These are phyloP conservation scores for Angomonas deanei DNA, from an alignment of 208 protist genomes.

Conservation along the genomic window DNA sequence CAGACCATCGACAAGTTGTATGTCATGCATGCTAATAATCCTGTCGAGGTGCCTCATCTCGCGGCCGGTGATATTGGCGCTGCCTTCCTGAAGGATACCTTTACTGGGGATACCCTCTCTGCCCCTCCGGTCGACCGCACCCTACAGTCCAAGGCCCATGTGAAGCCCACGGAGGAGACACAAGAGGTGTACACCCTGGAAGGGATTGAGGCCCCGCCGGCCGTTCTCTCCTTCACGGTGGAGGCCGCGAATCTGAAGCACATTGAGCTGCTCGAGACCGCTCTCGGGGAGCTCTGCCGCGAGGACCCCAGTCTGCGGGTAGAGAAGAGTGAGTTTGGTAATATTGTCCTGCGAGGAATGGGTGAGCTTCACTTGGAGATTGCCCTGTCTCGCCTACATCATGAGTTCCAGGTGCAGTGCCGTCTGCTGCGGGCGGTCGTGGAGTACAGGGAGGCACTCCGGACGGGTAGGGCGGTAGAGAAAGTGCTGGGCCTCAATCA, in stretches of 20 bases:
- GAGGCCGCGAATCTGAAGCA: slow-evolving; percentile 85
- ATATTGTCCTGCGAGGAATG: slow-evolving; percentile 95
- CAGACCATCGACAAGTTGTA: slow-evolving; percentile 78
- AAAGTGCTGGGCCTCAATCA: slow-evolving; percentile 30
- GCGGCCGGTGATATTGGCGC: slow-evolving; percentile 77
- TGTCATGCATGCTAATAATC: slow-evolving; percentile 85
- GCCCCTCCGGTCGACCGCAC: slow-evolving; percentile 27
- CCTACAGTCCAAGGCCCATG: slow-evolving; percentile 21
- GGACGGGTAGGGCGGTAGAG: slow-evolving; percentile 10
- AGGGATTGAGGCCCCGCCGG: slow-evolving; percentile 90
- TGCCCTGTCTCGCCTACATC: slow-evolving; percentile 88
- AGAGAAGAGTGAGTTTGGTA: slow-evolving; percentile 75
- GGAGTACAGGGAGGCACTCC: slow-evolving; percentile 79
- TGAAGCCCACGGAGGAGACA: slow-evolving; percentile 17
- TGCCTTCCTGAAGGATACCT: slow-evolving; percentile 55
- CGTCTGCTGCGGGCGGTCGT: slow-evolving; percentile 82
- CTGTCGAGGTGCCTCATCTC: slow-evolving; percentile 67
- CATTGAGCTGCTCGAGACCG: slow-evolving; percentile 83
- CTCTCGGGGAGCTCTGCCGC: slow-evolving; percentile 86
- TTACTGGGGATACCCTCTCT: slow-evolving; percentile 81
- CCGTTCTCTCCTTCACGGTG: slow-evolving; percentile 95
- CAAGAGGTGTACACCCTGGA: slow-evolving; percentile 67
- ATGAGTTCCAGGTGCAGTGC: slow-evolving; percentile 89
- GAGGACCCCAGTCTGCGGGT: slow-evolving; percentile 94
- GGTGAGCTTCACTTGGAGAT: slow-evolving; percentile 95